phyloP scores from a whole-genome alignment of 2,329 filamentous ascomycete species.

The Aspergillus clavatus region DNA sequence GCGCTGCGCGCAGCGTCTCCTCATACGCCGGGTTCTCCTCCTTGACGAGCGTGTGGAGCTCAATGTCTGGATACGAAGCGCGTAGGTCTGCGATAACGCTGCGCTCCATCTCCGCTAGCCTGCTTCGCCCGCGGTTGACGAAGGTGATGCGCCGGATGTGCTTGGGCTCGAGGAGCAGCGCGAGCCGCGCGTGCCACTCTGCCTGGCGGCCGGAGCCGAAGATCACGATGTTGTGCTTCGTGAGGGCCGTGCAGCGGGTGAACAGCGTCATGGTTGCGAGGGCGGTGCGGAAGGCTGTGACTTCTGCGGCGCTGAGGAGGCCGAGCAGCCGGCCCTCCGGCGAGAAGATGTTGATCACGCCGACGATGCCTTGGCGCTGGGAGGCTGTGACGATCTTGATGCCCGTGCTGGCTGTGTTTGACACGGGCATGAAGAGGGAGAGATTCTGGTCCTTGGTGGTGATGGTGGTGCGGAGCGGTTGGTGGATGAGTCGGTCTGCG shows the following conservation, averaged over 20 bases:
- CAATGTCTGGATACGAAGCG: conserved; percentile 33
- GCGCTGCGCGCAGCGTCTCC: conserved; percentile 19
- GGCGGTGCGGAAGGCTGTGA: conserved; percentile 78
- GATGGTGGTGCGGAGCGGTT: conserved; percentile 41
- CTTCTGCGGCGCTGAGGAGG: conserved; percentile 65
- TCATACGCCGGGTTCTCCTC: conserved; percentile 57
- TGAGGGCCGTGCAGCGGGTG: conserved; percentile 35
- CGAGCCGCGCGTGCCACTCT: conserved; percentile 47
- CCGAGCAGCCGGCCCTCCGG: conserved; percentile 59
- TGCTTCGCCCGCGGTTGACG: conserved; percentile 63
- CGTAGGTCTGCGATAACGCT: conserved; percentile 31
- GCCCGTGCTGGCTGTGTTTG: conserved; percentile 58
- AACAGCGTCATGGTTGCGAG: conserved; percentile 66
- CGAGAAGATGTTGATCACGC: conserved; percentile 65
- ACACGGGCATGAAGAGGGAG: conserved; percentile 71
- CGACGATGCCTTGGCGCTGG: conserved; percentile 47
- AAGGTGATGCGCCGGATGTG: conserved; percentile 64
- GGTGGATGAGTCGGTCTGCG: conserved; percentile 34
- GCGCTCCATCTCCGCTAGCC: conserved; percentile 47
- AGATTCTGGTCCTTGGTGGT: conserved; percentile 43
- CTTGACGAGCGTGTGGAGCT: conserved; percentile 44
- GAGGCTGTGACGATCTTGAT: conserved; percentile 66
- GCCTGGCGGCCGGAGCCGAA: conserved; percentile 49
- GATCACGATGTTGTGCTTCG: conserved; percentile 38
- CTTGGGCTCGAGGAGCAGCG: conserved; percentile 43